phyloP scores from a whole-genome alignment of 2,329 filamentous ascomycete genomes.

The Cryphonectria nitschkei region DNA sequence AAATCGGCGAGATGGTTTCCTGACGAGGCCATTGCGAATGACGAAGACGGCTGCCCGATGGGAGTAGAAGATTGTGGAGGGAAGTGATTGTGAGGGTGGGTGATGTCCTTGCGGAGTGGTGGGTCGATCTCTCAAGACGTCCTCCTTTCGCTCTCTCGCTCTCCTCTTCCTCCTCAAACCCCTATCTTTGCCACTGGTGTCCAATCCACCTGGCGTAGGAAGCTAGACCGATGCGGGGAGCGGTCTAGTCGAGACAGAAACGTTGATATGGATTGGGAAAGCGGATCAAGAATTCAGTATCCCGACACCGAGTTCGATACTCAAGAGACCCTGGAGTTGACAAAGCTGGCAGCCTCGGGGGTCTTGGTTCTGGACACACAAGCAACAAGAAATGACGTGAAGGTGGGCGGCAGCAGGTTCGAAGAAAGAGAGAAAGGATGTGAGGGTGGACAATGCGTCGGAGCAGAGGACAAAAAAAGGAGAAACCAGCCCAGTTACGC shows the following conservation, averaged over 20 bases:
- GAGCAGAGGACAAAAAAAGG: neutral
- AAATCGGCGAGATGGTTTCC: constrained; percentile 57
- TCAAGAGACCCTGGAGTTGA: neutral
- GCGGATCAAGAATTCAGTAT: neutral
- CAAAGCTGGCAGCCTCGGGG: neutral
- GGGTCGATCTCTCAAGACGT: neutral
- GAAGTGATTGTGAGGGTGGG: neutral
- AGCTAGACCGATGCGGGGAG: neutral
- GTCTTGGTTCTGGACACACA: neutral
- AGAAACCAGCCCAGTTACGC: neutral
- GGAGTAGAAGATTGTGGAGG: neutral
- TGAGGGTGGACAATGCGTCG: neutral
- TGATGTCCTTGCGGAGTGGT: neutral
- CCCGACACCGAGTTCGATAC: neutral
- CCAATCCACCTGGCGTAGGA: neutral
- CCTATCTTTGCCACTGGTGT: constrained; percentile 1
- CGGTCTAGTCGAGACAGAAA: neutral
- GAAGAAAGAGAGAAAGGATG: neutral
- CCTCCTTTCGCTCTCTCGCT: neutral
- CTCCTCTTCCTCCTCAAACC: neutral
- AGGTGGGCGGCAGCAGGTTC: neutral
- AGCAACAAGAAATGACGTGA: neutral
- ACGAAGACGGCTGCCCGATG: neutral
- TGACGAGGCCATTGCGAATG: constrained; percentile 54
- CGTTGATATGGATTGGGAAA: neutral